Percentiles rank a stretch among this genome's conserved stretches.
phyloP scores from a whole-genome alignment of 345 rosid species.

The Brassica carinata region DNA sequence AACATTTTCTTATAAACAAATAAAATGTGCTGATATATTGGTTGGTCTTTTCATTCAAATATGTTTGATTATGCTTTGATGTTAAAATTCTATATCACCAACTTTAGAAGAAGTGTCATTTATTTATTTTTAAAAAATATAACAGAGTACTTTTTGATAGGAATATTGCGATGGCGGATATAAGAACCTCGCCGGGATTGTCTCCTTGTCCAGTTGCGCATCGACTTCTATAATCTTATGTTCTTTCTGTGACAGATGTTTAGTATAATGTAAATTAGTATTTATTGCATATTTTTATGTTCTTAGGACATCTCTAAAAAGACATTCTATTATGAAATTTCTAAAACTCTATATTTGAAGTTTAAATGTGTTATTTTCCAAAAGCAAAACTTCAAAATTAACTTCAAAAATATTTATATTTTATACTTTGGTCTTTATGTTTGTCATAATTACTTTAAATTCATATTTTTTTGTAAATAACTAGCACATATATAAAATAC shows the following conservation, averaged over 20 bases:
- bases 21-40: background rate
- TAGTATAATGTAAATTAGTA: slow-evolving; percentile 21
- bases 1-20: background rate
- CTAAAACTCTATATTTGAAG: too few species aligned
- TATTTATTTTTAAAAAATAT: background rate
- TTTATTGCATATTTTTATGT: background rate
- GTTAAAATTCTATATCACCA: background rate
- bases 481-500: too few species aligned
- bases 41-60: background rate
- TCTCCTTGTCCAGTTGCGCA: slow-evolving; percentile 21
- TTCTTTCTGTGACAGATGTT: background rate
- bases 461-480: too few species aligned
- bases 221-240: slow-evolving; percentile 7
- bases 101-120: background rate
- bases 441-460: too few species aligned
- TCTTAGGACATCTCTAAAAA: too few species aligned
- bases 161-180: slow-evolving; percentile 19
- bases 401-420: too few species aligned
- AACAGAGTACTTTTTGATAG: background rate
- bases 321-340: too few species aligned
- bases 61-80: background rate
- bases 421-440: too few species aligned
- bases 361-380: too few species aligned
- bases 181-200: slow-evolving; percentile 16
- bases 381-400: too few species aligned